These are phyloP conservation scores for Porcisia hertigi DNA, from an alignment of 208 protist species.

Conservation along the genomic window DNA sequence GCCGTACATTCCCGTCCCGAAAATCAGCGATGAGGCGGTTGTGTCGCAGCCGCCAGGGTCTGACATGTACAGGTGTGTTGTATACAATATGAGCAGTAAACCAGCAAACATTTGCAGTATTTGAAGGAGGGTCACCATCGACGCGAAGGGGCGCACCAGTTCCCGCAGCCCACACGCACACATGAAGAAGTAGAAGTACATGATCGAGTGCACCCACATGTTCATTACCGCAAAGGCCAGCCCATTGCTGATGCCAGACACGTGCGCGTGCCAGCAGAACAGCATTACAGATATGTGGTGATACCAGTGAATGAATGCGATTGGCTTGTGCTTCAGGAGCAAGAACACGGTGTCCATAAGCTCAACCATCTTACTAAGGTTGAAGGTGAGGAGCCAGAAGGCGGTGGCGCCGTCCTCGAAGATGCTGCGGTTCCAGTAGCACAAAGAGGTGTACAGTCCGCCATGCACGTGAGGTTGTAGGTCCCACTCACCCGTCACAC, in stretches of 20 bases:
- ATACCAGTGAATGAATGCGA: slow-evolving; percentile 90
- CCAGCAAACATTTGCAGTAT: slow-evolving; percentile 91
- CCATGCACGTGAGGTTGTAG: slow-evolving; percentile 35
- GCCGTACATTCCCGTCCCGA: slow-evolving; percentile 89
- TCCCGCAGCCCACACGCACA: slow-evolving; percentile 56
- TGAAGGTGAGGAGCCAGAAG: slow-evolving; percentile 73
- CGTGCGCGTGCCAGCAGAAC: slow-evolving; percentile 88
- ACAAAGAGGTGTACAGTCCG: slow-evolving; percentile 59
- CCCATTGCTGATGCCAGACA: slow-evolving; percentile 49
- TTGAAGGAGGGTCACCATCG: slow-evolving; percentile 85
- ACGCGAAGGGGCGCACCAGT: slow-evolving; percentile 67
- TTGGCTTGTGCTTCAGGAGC: slow-evolving; percentile 73
- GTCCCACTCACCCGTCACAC: slow-evolving; percentile 27
- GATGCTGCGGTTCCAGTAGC: slow-evolving; percentile 48
- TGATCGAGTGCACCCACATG: slow-evolving; percentile 91
- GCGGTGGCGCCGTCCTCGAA: slow-evolving; percentile 52
- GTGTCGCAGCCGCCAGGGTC: slow-evolving; percentile 50
- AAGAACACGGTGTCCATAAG: slow-evolving; percentile 86
- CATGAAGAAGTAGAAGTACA: slow-evolving; percentile 95
- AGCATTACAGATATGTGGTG: slow-evolving; percentile 93
- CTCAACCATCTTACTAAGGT: slow-evolving; percentile 83
- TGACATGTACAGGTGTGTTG: slow-evolving; percentile 34
- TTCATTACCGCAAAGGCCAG: slow-evolving; percentile 93
- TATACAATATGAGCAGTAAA: slow-evolving; percentile 28
- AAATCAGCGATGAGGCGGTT: slow-evolving; percentile 30